Percentiles rank a stretch among this genome's conserved stretches.
Evolutionary conservation across 208 protist genomes (phyloP).

Genomic region (Leishmania arabica): DNA sequence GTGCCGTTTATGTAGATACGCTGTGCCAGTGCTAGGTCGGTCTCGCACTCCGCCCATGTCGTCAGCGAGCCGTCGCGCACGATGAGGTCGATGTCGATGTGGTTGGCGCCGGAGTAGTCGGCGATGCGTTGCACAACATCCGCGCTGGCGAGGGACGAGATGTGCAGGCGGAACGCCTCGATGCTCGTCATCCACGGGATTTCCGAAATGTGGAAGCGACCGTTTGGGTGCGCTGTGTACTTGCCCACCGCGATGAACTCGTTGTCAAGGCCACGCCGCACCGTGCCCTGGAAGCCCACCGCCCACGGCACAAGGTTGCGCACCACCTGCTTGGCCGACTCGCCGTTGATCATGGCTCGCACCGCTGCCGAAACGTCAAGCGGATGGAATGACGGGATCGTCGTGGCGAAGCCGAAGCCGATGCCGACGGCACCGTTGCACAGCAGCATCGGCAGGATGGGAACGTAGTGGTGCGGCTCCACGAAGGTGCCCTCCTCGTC

Average conservation of each 20-base stretch:
- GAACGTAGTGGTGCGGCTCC: constrained; percentile 99
- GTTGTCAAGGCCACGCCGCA: constrained; percentile 66
- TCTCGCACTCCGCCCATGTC: constrained; percentile 81
- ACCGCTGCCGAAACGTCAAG: constrained; percentile 95
- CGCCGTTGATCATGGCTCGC: constrained; percentile 82
- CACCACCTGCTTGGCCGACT: constrained; percentile 75
- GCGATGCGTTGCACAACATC: constrained; percentile 89
- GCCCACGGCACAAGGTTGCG: constrained; percentile 95
- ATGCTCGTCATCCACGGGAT: constrained; percentile 78
- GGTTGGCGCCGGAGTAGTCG: constrained; percentile 90
- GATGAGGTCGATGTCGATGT: constrained; percentile 90
- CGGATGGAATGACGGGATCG: constrained; percentile 96
- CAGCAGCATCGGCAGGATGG: constrained; percentile 99
- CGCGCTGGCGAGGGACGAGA: constrained; percentile 64
- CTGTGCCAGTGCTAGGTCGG: constrained; percentile 68
- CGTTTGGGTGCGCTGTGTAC: constrained; percentile 67
- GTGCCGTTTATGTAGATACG: constrained; percentile 86
- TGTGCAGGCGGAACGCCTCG: constrained; percentile 75
- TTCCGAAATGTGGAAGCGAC: constrained; percentile 78
- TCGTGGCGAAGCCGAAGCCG: constrained; percentile 98
- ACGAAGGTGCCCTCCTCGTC: constrained; percentile 98
- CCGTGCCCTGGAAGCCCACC: constrained; percentile 93
- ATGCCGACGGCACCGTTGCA: constrained; percentile 99
- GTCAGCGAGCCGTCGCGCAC: constrained; percentile 54
- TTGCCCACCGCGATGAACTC: constrained; percentile 81